Percentiles rank a stretch among this genome's conserved stretches.
phyloP scores from a whole-genome alignment of 208 protist species.

The Trypanosoma lewisi region DNA sequence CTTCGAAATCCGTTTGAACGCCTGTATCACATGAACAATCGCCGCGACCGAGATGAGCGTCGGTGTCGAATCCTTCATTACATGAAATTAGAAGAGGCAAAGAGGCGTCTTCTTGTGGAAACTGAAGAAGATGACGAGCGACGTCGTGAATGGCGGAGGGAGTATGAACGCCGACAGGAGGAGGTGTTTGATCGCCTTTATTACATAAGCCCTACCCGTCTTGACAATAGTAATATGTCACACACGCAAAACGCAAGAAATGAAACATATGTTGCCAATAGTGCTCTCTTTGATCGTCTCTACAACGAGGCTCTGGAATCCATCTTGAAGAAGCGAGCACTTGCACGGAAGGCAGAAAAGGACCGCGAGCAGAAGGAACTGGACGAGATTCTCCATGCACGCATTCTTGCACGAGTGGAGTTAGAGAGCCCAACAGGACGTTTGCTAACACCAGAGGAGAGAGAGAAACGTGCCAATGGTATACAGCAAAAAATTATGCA shows the following conservation, averaged over 20 bases:
- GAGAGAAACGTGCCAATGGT: conserved; percentile 34
- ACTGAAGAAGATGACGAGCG: conserved; percentile 39
- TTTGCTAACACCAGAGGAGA: conserved; percentile 32
- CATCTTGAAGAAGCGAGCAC: conserved; percentile 23
- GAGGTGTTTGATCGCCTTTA: conserved; percentile 73
- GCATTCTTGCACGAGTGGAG: conserved; percentile 47
- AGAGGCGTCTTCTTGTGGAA: conserved; percentile 50
- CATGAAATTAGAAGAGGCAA: conserved; percentile 48
- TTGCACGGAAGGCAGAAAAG: conserved; percentile 13
- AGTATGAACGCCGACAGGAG: conserved; percentile 9
- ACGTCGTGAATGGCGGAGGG: conserved; percentile 18
- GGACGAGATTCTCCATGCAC: conserved; percentile 53
- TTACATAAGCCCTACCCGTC: conserved; percentile 11
- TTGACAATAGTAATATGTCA: neutral
- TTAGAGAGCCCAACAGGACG: conserved; percentile 28
- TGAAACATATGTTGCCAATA: neutral
- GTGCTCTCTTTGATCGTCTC: conserved; percentile 19
- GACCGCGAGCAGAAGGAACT: conserved; percentile 41
- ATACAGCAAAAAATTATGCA: conserved; percentile 17
- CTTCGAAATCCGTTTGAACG: conserved; percentile 52
- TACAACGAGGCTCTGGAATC: conserved; percentile 39
- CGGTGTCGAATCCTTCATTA: conserved; percentile 45
- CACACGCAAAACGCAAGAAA: neutral
- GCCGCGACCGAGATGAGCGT: conserved; percentile 65
- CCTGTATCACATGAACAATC: conserved; percentile 86